Percentiles rank a stretch among this genome's conserved stretches.
These are phyloP conservation scores for Breviolum minutum DNA, from an alignment of 73 alveolate species.

Conservation along the genomic window DNA sequence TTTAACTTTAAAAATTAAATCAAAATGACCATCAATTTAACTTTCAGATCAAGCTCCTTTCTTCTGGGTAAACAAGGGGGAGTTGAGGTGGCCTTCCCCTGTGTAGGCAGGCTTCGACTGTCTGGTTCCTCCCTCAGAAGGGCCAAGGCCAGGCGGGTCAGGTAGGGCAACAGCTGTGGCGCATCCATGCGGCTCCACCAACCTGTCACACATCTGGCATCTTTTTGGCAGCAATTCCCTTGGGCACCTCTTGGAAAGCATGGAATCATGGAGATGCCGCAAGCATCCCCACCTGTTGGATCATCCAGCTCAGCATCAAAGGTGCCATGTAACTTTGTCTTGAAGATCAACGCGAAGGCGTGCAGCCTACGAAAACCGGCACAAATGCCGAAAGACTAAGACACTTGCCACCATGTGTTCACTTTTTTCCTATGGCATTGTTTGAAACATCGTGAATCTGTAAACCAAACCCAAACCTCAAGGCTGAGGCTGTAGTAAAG, in stretches of 20 bases:
- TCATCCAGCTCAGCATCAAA: conserved; percentile 73
- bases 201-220: too few relatives aligned
- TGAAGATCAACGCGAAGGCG: conserved; percentile 40
- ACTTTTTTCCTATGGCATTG: background rate
- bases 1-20: too few relatives aligned
- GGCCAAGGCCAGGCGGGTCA: conserved; percentile 27
- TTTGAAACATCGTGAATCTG: background rate
- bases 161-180: conserved; percentile 31
- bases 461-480: background rate
- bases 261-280: background rate
- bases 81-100: conserved; percentile 31
- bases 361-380: conserved; percentile 11
- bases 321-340: conserved; percentile 55
- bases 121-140: conserved; percentile 66
- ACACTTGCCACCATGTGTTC: background rate
- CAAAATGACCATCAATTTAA: too few relatives aligned
- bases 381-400: background rate
- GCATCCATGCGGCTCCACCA: conserved; percentile 77
- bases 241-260: background rate
- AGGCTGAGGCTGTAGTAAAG: conserved; percentile 4
- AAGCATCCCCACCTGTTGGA: conserved; percentile 27
- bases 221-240: background rate
- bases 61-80: background rate
- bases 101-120: conserved; percentile 3
- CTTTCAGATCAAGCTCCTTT: too few relatives aligned